These are phyloP conservation scores for Rutstroemia sp. DNA, from an alignment of 2,329 filamentous ascomycete genomes.

Conservation along the genomic window DNA sequence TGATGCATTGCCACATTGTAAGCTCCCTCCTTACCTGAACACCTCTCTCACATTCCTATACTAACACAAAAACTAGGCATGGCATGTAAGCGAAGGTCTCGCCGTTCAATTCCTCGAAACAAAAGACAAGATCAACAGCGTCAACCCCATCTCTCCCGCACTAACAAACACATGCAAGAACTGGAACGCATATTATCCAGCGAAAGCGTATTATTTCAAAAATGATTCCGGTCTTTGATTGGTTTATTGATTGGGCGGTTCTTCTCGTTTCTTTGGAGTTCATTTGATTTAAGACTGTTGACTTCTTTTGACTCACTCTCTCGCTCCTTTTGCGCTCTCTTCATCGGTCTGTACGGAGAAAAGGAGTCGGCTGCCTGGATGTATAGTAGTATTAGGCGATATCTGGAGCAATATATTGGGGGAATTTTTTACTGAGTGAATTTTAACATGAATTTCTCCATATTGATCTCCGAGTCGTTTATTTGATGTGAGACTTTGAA, in stretches of 20 bases:
- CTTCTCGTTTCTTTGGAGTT: no score
- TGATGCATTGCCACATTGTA: slow-evolving; percentile 22
- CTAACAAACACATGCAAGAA: slow-evolving; percentile 16
- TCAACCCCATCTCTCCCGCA: slow-evolving; percentile 13
- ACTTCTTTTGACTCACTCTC: no score
- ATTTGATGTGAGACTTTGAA: no score
- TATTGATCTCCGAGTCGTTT: no score
- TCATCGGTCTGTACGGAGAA: no score
- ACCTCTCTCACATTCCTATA: neutral
- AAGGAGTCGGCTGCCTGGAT: no score
- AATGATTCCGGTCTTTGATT: slow-evolving; percentile 26
- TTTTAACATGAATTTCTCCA: no score
- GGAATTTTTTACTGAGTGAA: neutral
- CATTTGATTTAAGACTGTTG: no score
- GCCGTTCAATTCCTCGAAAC: slow-evolving; percentile 5
- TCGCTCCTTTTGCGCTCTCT: no score
- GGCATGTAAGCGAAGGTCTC: slow-evolving; percentile 6
- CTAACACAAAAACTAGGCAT: slow-evolving; percentile 1
- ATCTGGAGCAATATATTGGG: neutral
- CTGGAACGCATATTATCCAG: slow-evolving; percentile 18
- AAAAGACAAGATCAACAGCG: neutral
- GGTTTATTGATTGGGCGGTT: neutral
- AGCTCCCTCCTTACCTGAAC: neutral
- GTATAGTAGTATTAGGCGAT: neutral
- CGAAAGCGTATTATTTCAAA: slow-evolving; percentile 13